Conservation (phyloP, 1,139 yeast species). For the Hyphopichia fennica region DNA sequence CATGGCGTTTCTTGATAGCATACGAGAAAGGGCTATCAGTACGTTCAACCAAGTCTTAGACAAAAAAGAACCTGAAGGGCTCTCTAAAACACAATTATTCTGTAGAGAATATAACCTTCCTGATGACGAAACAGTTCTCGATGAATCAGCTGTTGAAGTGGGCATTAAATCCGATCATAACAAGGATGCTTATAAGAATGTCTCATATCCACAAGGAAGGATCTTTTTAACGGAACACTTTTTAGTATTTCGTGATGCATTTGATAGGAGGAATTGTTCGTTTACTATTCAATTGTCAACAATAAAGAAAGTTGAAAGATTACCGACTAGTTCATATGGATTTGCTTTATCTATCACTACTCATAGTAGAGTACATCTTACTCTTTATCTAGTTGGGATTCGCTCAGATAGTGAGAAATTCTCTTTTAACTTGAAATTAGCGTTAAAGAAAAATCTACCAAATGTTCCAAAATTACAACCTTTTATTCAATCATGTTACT, state of each 20-base stretch:
- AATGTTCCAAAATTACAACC: conserved; percentile 62
- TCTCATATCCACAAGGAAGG: conserved; percentile 52
- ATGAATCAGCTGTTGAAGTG: conserved; percentile 71
- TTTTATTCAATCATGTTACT: conserved; percentile 73
- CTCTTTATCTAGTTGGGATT: conserved; percentile 75
- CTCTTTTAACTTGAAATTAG: conserved; percentile 63
- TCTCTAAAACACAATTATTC: conserved; percentile 67
- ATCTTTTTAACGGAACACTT: conserved; percentile 72
- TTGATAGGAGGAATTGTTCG: conserved; percentile 67
- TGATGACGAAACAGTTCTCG: conserved; percentile 61
- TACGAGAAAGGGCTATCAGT: conserved; percentile 48
- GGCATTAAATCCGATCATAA: conserved; percentile 44
- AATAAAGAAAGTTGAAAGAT: conserved; percentile 80
- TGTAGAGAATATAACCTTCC: conserved; percentile 71
- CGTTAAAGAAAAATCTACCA: conserved; percentile 63
- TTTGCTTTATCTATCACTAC: conserved; percentile 75
- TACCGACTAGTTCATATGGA: conserved; percentile 74
- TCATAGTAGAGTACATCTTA: conserved; percentile 62
- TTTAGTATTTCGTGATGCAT: conserved; percentile 69
- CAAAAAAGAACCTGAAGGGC: conserved; percentile 30
- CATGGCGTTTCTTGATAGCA: conserved; percentile 53
- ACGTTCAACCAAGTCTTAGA: conserved; percentile 45
- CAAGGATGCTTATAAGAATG: conserved; percentile 25
- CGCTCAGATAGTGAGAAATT: conserved; percentile 80
- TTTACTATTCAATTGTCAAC: conserved; percentile 76